A percentile compares a stretch with the other conserved stretches of the same genome.
Evolutionary conservation across 2,329 filamentous ascomycete genomes (phyloP).

Genomic region (Pseudocercospora vitis): DNA sequence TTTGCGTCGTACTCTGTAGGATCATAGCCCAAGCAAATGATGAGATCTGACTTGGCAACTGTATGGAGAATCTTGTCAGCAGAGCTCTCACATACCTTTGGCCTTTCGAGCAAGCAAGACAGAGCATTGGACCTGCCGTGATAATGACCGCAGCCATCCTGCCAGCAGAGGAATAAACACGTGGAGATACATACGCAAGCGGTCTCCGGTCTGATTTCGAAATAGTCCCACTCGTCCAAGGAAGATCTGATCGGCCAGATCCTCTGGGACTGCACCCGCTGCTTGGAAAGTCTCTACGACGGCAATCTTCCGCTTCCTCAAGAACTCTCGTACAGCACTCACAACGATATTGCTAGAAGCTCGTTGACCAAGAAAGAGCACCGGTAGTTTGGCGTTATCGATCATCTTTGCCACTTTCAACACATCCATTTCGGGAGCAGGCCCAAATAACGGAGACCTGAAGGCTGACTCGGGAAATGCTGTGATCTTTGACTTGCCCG

Average conservation of each 20-base stretch:
- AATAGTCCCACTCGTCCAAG: slow-evolving; percentile 52
- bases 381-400: slow-evolving; percentile 40
- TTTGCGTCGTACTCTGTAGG: slow-evolving; percentile 51
- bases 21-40: slow-evolving; percentile 51
- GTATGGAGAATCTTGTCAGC: neutral
- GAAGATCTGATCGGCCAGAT: slow-evolving; percentile 46
- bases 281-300: slow-evolving; percentile 55
- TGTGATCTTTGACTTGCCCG: slow-evolving; percentile 41
- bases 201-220: slow-evolving; percentile 52
- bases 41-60: slow-evolving; percentile 45
- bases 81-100: no score
- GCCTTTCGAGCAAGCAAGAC: no score
- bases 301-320: slow-evolving; percentile 45
- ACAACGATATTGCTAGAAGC: slow-evolving; percentile 46
- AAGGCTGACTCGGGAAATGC: slow-evolving; percentile 45
- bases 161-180: no score
- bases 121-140: no score
- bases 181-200: slow-evolving; percentile 37
- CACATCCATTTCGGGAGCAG: slow-evolving; percentile 39
- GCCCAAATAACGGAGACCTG: slow-evolving; percentile 44
- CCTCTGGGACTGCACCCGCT: slow-evolving; percentile 48
- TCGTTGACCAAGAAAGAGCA: slow-evolving; percentile 50
- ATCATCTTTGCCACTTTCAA: slow-evolving; percentile 39
- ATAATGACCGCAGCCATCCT: no score
- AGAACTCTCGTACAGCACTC: slow-evolving; percentile 44